phyloP scores from a whole-genome alignment of 306 rosid genomes.

The Arachis hypogaea region DNA sequence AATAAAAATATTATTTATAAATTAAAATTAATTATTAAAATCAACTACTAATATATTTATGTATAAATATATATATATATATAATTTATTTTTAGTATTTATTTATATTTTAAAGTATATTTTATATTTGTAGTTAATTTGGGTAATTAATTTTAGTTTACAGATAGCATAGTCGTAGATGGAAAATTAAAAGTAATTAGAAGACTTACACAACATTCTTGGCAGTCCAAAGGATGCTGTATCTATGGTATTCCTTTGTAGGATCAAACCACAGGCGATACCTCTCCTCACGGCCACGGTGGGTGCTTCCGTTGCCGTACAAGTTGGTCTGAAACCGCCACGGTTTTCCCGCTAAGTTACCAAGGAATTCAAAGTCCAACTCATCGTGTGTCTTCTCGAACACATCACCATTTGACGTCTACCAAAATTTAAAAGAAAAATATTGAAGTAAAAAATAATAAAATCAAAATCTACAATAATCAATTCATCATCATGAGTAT shows the following conservation, averaged over 20 bases:
- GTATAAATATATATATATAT: no score
- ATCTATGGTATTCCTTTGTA: constrained; percentile 65
- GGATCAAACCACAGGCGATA: constrained; percentile 98
- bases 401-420: constrained; percentile 92
- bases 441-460: background rate
- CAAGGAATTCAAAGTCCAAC: constrained; percentile 90
- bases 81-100: no score
- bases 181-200: background rate
- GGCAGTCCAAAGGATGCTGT: constrained; percentile 94
- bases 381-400: constrained; percentile 90
- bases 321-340: constrained; percentile 96
- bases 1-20: no score
- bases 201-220: constrained; percentile 64
- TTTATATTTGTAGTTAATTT: no score
- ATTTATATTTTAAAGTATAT: no score
- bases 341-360: constrained; percentile 79
- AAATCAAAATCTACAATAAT: background rate
- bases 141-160: no score
- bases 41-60: no score
- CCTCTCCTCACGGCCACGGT: constrained; percentile 91
- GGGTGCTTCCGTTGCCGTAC: constrained; percentile 91
- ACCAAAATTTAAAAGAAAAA: background rate
- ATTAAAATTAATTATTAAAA: no score
- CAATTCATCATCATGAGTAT: constrained; percentile 8
- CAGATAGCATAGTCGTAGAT: no score